Percentiles rank a stretch among this genome's conserved stretches.
These are phyloP conservation scores for Stereocaulon alpinum DNA, from an alignment of 495 filamentous ascomycete species.

Conservation along the genomic window DNA sequence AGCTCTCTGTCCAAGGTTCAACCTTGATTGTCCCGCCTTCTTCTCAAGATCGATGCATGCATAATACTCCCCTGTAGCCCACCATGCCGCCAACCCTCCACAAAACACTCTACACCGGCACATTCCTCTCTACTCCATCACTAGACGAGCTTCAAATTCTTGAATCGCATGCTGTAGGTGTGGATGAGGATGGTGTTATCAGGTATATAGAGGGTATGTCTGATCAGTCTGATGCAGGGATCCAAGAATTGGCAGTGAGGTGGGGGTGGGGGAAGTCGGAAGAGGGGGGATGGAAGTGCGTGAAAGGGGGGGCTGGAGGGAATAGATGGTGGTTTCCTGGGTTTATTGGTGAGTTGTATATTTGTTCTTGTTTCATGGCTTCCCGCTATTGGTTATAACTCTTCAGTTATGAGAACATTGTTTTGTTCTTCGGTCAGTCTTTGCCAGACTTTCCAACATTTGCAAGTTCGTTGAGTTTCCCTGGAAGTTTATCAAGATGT, in stretches of 20 bases:
- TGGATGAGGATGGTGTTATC: constrained; percentile 31
- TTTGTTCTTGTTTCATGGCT: neutral
- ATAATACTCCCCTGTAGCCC: neutral
- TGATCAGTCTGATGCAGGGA: constrained; percentile 25
- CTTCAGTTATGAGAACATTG: no score
- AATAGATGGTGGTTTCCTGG: constrained; percentile 81
- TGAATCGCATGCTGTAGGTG: constrained; percentile 48
- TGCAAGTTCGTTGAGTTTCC: no score
- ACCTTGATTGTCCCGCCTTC: neutral
- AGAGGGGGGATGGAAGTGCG: neutral
- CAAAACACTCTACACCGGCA: constrained; percentile 33
- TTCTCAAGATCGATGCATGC: no score
- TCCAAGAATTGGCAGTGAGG: constrained; percentile 25
- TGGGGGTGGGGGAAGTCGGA: neutral
- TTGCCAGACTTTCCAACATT: no score
- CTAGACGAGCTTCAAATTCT: constrained; percentile 17
- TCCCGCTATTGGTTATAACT: neutral
- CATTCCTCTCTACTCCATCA: constrained; percentile 36
- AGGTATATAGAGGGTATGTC: constrained; percentile 31
- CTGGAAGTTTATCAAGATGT: no score
- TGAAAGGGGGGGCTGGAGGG: constrained; percentile 28
- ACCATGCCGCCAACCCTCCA: neutral
- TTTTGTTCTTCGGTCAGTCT: neutral
- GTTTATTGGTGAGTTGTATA: constrained; percentile 57
- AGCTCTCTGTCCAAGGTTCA: neutral